phyloP scores from a whole-genome alignment of 768 basidiomycete genomes.

The Lentinus tigrinus region DNA sequence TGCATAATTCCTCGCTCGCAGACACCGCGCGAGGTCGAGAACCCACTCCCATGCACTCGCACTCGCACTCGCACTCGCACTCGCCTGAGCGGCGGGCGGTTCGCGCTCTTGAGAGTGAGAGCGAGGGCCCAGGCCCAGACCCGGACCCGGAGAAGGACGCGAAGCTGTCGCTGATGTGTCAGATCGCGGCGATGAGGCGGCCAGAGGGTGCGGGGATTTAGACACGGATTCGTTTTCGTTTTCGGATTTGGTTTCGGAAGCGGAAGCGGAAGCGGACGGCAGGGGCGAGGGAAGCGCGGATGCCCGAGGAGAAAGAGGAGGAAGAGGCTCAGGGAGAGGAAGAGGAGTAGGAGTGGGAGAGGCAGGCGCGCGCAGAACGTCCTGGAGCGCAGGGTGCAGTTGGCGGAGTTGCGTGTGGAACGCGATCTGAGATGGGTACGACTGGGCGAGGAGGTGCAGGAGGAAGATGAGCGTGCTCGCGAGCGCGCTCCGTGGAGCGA shows the following conservation, averaged over 20 bases:
- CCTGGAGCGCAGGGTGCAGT: constrained; percentile 37
- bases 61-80: neutral
- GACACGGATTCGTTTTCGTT: too few species aligned
- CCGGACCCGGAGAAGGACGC: too few species aligned
- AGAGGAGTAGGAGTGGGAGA: neutral
- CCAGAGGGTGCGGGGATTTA: too few species aligned
- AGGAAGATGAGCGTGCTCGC: constrained; percentile 47
- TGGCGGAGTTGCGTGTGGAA: constrained; percentile 47
- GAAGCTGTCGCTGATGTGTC: too few species aligned
- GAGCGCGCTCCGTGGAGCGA: constrained; percentile 17
- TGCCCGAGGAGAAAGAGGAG: neutral
- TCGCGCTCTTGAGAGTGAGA: neutral
- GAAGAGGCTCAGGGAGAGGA: neutral
- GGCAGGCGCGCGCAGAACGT: constrained; percentile 2
- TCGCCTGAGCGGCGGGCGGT: neutral
- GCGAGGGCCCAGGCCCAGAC: neutral
- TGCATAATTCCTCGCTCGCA: constrained; percentile 57
- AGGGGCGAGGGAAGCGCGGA: neutral
- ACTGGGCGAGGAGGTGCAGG: constrained; percentile 53
- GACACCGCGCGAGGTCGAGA: constrained; percentile 43
- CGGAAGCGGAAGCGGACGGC: too few species aligned
- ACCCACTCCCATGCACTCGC: constrained; percentile 46
- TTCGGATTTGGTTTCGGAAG: too few species aligned
- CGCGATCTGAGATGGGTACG: constrained; percentile 64
- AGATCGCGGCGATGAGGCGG: too few species aligned